Percentiles rank a stretch among this genome's conserved stretches.
Evolutionary conservation across 257 asterid genomes (phyloP).

Genomic region (Plantago ovata): DNA sequence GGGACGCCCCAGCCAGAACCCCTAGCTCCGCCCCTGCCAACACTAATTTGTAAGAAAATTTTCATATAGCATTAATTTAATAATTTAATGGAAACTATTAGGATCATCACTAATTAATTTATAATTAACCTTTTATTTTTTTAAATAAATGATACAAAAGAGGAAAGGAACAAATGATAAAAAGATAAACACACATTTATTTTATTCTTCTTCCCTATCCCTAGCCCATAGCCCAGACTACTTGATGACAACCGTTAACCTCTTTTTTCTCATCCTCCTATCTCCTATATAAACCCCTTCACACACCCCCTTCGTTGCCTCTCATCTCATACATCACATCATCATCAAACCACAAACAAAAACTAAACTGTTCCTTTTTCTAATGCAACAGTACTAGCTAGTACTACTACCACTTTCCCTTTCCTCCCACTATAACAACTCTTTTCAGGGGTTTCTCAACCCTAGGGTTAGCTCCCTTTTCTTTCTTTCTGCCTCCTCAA

Average conservation of each 20-base stretch:
- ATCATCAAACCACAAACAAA: conserved; percentile 33
- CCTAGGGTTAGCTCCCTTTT: conserved; percentile 28
- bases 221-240: background rate
- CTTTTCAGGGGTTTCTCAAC: conserved; percentile 20
- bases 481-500: background rate
- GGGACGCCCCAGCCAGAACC: too few species aligned
- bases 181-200: conserved; percentile 60
- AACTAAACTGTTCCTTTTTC: conserved; percentile 21
- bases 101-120: too few species aligned
- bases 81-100: too few species aligned
- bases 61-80: too few species aligned
- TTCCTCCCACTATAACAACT: background rate
- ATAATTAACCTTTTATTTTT: too few species aligned
- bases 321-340: conserved; percentile 27
- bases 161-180: conserved; percentile 13
- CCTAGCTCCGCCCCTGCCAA: too few species aligned
- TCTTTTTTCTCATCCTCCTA: conserved; percentile 32
- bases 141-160: background rate
- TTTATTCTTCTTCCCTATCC: conserved; percentile 20
- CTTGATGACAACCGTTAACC: conserved; percentile 34
- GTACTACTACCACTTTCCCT: too few species aligned
- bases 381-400: conserved; percentile 49
- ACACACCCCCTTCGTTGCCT: conserved; percentile 10
- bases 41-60: too few species aligned
- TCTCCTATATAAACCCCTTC: conserved; percentile 50